A percentile compares a stretch with the other conserved stretches of the same genome.
Conservation (phyloP, 345 rosid genomes). For the Diplotaxis tenuifolia region DNA sequence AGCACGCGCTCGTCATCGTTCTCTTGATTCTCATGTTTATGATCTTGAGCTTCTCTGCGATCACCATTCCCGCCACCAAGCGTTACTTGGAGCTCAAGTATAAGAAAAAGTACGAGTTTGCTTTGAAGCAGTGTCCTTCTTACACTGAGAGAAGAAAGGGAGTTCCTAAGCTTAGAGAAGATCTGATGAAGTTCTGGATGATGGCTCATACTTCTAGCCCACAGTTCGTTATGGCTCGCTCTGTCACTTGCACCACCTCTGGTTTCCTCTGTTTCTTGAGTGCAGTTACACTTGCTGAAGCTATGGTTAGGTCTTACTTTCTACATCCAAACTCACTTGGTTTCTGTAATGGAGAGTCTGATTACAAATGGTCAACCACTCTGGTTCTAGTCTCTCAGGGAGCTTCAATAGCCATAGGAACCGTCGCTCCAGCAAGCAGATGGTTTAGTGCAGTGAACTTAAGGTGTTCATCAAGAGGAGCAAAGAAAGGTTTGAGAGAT, state of each 20-base stretch:
- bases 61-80: slow-evolving; percentile 55
- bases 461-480: slow-evolving; percentile 49
- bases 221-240: slow-evolving; percentile 79
- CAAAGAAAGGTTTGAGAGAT: slow-evolving; percentile 20
- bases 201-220: slow-evolving; percentile 88
- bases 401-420: slow-evolving; percentile 62
- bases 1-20: slow-evolving; percentile 57
- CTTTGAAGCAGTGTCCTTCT: slow-evolving; percentile 43
- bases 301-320: slow-evolving; percentile 57
- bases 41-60: slow-evolving; percentile 58
- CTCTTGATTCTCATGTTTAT: slow-evolving; percentile 59
- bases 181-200: slow-evolving; percentile 73
- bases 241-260: slow-evolving; percentile 74
- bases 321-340: slow-evolving; percentile 46
- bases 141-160: slow-evolving; percentile 28
- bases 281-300: slow-evolving; percentile 60
- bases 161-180: slow-evolving; percentile 49
- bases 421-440: slow-evolving; percentile 65
- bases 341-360: slow-evolving; percentile 75
- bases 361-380: slow-evolving; percentile 73
- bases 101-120: slow-evolving; percentile 53
- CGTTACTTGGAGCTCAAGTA: slow-evolving; percentile 53
- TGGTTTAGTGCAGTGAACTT: slow-evolving; percentile 68
- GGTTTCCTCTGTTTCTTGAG: slow-evolving; percentile 71
- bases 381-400: slow-evolving; percentile 54